Evolutionary conservation across 805 yeast genomes (phyloP).

Genomic region (Saturnispora hagleri): DNA sequence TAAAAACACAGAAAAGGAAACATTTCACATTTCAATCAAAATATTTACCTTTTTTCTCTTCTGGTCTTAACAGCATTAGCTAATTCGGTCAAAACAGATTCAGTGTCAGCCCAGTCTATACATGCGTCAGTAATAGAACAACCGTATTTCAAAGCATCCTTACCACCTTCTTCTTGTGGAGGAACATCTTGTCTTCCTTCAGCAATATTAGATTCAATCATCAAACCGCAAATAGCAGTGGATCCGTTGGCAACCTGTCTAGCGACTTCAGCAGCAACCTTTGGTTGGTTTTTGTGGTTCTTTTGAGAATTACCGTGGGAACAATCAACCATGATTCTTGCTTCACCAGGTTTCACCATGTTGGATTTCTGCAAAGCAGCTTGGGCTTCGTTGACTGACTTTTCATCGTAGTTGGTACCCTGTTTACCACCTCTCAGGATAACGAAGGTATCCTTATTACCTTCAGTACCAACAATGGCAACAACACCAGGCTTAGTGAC

Average conservation of each 20-base stretch:
- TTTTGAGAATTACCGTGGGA: conserved; percentile 94
- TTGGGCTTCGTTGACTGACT: conserved; percentile 59
- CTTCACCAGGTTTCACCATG: conserved; percentile 29
- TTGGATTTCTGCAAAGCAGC: conserved; percentile 43
- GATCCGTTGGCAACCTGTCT: conserved; percentile 75
- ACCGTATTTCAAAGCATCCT: conserved; percentile 73
- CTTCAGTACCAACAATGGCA: conserved; percentile 92
- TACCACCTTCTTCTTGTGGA: conserved; percentile 52
- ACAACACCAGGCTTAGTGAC: conserved; percentile 96
- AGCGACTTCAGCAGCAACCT: conserved; percentile 68
- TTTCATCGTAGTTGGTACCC: conserved; percentile 84
- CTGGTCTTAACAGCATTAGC: conserved; percentile 76
- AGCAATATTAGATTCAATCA: conserved; percentile 88
- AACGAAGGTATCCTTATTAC: conserved; percentile 83
- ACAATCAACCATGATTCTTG: conserved; percentile 91
- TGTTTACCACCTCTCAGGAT: conserved; percentile 93
- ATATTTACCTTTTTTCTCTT: conserved; percentile 32
- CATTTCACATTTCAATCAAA: neutral
- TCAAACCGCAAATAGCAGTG: conserved; percentile 74
- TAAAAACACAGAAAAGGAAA: neutral
- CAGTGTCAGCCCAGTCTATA: conserved; percentile 84
- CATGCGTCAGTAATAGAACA: conserved; percentile 97
- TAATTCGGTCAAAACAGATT: conserved; percentile 54
- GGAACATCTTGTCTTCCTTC: conserved; percentile 94
- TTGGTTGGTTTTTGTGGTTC: conserved; percentile 88